A percentile compares a stretch with the other conserved stretches of the same genome.
These are phyloP conservation scores for Diplodia mutila DNA, from an alignment of 2,329 filamentous ascomycete genomes.

Conservation along the genomic window DNA sequence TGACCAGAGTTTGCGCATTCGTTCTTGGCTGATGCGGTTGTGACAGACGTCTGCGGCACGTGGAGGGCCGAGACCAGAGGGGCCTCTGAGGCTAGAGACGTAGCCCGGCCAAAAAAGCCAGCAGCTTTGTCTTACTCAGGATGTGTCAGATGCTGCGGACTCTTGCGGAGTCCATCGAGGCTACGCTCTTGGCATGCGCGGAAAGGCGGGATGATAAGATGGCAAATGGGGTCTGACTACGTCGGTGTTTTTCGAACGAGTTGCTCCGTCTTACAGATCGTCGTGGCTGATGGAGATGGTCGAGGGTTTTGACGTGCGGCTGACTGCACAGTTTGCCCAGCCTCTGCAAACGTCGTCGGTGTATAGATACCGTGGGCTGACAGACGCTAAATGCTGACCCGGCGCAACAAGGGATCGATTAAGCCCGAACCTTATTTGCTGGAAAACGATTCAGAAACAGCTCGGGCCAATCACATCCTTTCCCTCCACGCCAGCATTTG, in stretches of 20 bases:
- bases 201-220: background rate
- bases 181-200: background rate
- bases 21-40: background rate
- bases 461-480: background rate
- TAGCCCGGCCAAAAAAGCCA: background rate
- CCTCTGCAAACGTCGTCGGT: background rate
- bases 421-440: constrained; percentile 20
- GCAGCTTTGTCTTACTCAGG: constrained; percentile 10
- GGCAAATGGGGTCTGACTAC: background rate
- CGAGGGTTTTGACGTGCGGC: constrained; percentile 8
- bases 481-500: background rate
- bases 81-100: background rate
- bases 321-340: background rate
- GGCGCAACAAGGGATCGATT: background rate
- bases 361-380: background rate
- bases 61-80: background rate
- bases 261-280: constrained; percentile 1
- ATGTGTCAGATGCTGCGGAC: background rate
- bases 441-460: background rate
- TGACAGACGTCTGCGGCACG: background rate
- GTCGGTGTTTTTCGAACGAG: background rate
- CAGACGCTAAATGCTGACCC: constrained; percentile 9
- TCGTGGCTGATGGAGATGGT: constrained; percentile 1
- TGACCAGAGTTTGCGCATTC: background rate
- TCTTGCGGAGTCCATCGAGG: background rate